These are phyloP conservation scores for Phylloporus sp. DNA, from an alignment of 1,284 basidiomycete species.

Conservation along the genomic window DNA sequence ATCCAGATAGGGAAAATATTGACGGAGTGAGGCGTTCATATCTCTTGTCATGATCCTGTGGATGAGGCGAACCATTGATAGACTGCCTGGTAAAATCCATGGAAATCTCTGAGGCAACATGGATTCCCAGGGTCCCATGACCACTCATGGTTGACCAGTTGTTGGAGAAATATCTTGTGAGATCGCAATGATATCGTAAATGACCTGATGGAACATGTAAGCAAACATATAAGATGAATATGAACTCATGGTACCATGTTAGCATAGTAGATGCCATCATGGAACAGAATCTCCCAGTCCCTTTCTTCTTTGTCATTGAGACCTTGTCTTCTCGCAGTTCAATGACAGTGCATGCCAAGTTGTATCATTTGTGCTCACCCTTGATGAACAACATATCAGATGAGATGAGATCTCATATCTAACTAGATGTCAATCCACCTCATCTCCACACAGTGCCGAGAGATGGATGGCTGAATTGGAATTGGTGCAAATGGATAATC, in stretches of 20 bases:
- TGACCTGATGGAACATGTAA: constrained; percentile 49
- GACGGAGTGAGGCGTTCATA: too few species aligned
- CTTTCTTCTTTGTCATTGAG: constrained; percentile 60
- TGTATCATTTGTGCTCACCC: constrained; percentile 82
- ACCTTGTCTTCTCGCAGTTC: constrained; percentile 66
- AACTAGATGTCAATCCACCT: constrained; percentile 71
- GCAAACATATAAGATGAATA: not conserved
- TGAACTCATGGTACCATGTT: constrained; percentile 68
- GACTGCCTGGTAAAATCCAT: too few species aligned
- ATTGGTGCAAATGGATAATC: constrained; percentile 20
- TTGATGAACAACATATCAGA: constrained; percentile 83
- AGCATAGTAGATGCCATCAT: constrained; percentile 82
- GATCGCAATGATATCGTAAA: constrained; percentile 78
- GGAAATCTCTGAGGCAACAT: too few species aligned
- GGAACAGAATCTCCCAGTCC: constrained; percentile 76
- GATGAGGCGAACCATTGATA: too few species aligned
- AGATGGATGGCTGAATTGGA: too few species aligned
- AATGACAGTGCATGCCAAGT: constrained; percentile 75
- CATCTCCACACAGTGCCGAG: constrained; percentile 77
- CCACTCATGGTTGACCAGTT: constrained; percentile 63
- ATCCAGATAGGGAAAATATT: too few species aligned
- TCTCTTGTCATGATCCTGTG: too few species aligned
- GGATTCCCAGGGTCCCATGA: too few species aligned
- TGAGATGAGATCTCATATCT: constrained; percentile 77
- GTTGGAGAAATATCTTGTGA: constrained; percentile 74